These are phyloP conservation scores for Lasiosphaeriaceae sp. DNA, from an alignment of 495 filamentous ascomycete species.

Conservation along the genomic window DNA sequence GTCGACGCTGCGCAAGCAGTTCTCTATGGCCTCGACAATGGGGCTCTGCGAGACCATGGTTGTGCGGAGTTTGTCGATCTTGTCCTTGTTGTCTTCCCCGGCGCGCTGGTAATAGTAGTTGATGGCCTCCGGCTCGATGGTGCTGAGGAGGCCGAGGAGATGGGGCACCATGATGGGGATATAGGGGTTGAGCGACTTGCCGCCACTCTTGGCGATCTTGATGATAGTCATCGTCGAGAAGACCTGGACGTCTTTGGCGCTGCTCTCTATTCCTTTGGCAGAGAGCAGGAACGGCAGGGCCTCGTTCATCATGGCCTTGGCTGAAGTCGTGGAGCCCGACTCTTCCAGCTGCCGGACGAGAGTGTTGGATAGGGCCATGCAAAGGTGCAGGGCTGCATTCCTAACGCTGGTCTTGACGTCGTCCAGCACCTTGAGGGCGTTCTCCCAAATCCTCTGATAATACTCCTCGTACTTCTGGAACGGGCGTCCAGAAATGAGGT, in stretches of 20 bases:
- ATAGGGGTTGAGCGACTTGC: slow-evolving; percentile 68
- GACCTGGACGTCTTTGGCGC: slow-evolving; percentile 75
- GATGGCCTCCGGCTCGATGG: slow-evolving; percentile 77
- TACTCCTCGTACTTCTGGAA: slow-evolving; percentile 79
- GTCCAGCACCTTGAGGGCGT: slow-evolving; percentile 81
- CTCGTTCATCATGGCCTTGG: slow-evolving; percentile 71
- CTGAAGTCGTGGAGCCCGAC: slow-evolving; percentile 64
- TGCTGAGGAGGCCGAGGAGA: slow-evolving; percentile 74
- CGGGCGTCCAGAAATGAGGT: slow-evolving; percentile 71
- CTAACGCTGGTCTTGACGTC: slow-evolving; percentile 93
- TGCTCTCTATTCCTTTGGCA: slow-evolving; percentile 81
- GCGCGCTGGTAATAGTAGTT: slow-evolving; percentile 92
- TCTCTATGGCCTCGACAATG: slow-evolving; percentile 88
- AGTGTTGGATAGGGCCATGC: slow-evolving; percentile 74
- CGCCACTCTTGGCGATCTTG: slow-evolving; percentile 83
- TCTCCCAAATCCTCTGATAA: slow-evolving; percentile 76
- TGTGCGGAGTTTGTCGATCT: slow-evolving; percentile 80
- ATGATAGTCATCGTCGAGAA: slow-evolving; percentile 73
- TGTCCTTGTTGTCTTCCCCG: slow-evolving; percentile 77
- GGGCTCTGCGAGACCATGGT: slow-evolving; percentile 79
- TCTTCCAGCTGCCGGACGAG: slow-evolving; percentile 83
- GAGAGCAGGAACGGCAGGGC: slow-evolving; percentile 89
- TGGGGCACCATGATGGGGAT: slow-evolving; percentile 77
- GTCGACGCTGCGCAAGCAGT: slow-evolving; percentile 83
- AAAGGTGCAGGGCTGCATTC: slow-evolving; percentile 72